Percentiles rank a stretch among this genome's conserved stretches.
These are phyloP conservation scores for Coprinopsis cinerea DNA, from an alignment of 768 basidiomycete genomes.

Conservation along the genomic window DNA sequence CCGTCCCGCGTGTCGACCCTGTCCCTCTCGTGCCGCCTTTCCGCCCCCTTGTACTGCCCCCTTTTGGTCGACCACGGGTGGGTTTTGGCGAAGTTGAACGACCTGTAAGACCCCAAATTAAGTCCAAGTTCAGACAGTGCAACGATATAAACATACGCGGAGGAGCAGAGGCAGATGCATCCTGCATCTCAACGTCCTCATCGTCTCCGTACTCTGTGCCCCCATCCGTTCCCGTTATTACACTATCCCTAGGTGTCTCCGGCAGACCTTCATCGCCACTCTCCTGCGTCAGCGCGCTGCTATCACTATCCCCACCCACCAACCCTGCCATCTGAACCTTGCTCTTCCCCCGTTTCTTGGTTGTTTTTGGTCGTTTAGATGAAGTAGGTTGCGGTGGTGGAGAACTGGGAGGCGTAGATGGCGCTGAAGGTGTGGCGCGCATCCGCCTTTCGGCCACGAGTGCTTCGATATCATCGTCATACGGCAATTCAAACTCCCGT, in stretches of 20 bases:
- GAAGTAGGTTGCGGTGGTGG: constrained; percentile 23
- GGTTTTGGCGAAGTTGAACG: constrained; percentile 34
- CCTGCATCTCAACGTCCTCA: constrained; percentile 54
- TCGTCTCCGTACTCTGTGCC: constrained; percentile 69
- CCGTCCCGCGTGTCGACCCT: constrained; percentile 26
- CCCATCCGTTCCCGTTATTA: constrained; percentile 64
- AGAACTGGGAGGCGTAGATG: constrained; percentile 51
- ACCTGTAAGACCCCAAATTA: constrained; percentile 18
- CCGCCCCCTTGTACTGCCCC: constrained; percentile 26
- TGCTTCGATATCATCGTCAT: constrained; percentile 53
- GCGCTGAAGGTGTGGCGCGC: constrained; percentile 56
- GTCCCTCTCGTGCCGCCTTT: constrained; percentile 23
- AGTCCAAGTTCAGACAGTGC: neutral
- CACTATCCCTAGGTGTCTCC: constrained; percentile 60
- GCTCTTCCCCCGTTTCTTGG: constrained; percentile 40
- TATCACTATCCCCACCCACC: constrained; percentile 80
- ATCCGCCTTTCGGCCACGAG: constrained; percentile 59
- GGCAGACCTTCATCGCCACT: constrained; percentile 61
- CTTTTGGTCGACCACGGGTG: constrained; percentile 28
- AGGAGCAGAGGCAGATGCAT: constrained; percentile 30
- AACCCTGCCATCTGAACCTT: constrained; percentile 65
- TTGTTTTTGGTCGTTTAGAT: constrained; percentile 19
- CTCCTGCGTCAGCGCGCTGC: constrained; percentile 77
- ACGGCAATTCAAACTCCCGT: constrained; percentile 59
- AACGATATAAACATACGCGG: neutral